Evolutionary conservation across 768 basidiomycete species (phyloP).

Genomic region (Macrolepiota albuminosa): DNA sequence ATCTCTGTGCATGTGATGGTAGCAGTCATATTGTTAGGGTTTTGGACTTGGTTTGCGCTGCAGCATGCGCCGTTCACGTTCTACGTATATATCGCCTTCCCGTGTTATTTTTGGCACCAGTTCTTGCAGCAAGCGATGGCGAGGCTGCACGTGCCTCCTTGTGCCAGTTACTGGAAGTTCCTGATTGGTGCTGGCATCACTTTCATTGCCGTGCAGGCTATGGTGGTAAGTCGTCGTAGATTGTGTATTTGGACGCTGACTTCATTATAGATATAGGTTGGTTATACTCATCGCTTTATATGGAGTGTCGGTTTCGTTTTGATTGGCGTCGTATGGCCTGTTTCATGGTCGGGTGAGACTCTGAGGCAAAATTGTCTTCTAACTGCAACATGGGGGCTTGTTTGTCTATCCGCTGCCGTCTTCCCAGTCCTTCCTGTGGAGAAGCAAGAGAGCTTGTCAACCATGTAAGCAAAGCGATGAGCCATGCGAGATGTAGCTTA

Average conservation of each 20-base stretch:
- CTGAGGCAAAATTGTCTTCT: constrained; percentile 21
- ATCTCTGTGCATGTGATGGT: constrained; percentile 16
- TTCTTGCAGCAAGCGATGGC: constrained; percentile 30
- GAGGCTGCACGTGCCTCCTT: constrained; percentile 9
- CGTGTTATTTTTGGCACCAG: constrained; percentile 72
- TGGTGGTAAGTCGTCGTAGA: constrained; percentile 55
- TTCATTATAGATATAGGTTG: constrained; percentile 36
- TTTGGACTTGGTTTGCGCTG: constrained; percentile 50
- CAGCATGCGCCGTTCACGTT: constrained; percentile 69
- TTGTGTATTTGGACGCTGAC: background rate
- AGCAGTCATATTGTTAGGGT: constrained; percentile 25
- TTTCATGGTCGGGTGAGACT: constrained; percentile 40
- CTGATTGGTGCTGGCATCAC: constrained; percentile 27
- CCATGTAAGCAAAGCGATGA: constrained; percentile 46
- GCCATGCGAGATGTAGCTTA: background rate
- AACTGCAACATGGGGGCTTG: constrained; percentile 37
- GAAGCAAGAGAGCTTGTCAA: constrained; percentile 53
- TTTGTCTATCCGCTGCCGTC: constrained; percentile 51
- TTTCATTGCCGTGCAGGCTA: constrained; percentile 48
- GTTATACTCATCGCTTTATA: constrained; percentile 64
- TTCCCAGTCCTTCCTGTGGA: constrained; percentile 75
- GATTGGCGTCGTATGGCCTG: constrained; percentile 66
- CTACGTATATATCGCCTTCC: constrained; percentile 72
- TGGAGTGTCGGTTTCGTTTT: constrained; percentile 66
- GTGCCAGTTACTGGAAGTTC: constrained; percentile 10